phyloP scores from a whole-genome alignment of 2,329 filamentous ascomycete genomes.

The Pezicula carpinea region DNA sequence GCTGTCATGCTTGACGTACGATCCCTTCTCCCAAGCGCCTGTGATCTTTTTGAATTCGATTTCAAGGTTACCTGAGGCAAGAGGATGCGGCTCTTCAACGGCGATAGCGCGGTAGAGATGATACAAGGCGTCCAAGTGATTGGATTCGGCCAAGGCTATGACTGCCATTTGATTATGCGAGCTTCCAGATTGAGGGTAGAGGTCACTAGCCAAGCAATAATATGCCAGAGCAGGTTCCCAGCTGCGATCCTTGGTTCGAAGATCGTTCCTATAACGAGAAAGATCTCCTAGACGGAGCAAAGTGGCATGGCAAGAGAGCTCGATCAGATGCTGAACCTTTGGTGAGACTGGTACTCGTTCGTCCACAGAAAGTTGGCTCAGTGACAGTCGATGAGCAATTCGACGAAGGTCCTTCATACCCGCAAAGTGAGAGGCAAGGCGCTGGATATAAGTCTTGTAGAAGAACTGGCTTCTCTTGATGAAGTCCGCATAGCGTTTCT shows the following conservation, averaged over 20 bases:
- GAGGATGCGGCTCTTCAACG: conserved; percentile 68
- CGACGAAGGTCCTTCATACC: conserved; percentile 24
- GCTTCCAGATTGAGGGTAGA: conserved; percentile 74
- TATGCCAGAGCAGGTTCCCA: conserved; percentile 79
- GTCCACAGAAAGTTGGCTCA: conserved; percentile 22
- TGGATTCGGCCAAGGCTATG: conserved; percentile 70
- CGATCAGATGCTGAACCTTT: conserved; percentile 41
- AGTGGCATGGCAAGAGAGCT: conserved; percentile 74
- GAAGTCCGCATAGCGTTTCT: conserved; percentile 78
- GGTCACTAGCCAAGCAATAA: conserved; percentile 74
- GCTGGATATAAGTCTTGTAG: conserved; percentile 81
- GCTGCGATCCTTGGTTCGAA: conserved; percentile 64
- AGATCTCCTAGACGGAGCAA: conserved; percentile 87
- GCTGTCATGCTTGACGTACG: conserved; percentile 17
- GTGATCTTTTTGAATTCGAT: conserved; percentile 69
- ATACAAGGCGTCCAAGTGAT: conserved; percentile 82
- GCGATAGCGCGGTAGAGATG: conserved; percentile 82
- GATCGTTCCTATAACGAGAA: conserved; percentile 76
- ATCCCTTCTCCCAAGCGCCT: conserved; percentile 47
- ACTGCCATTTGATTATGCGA: conserved; percentile 90
- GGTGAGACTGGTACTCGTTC: conserved; percentile 16
- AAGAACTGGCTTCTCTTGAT: conserved; percentile 85
- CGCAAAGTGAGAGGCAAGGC: conserved; percentile 58
- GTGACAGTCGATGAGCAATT: conserved; percentile 25
- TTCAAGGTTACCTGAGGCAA: conserved; percentile 72